phyloP scores from a whole-genome alignment of 768 basidiomycete species.

The Cytidiella melzeri region DNA sequence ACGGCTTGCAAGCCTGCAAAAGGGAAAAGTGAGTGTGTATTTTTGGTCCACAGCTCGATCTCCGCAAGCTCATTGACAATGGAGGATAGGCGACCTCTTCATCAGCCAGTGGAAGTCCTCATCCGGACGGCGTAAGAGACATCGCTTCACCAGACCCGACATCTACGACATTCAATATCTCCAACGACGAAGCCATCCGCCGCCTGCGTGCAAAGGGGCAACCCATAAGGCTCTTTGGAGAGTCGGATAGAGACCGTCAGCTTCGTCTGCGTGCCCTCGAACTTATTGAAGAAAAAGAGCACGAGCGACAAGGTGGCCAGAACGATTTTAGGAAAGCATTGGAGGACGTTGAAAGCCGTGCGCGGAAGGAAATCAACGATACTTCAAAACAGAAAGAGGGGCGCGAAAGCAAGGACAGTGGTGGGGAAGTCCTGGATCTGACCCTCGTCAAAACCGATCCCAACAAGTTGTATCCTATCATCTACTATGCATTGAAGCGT shows the following conservation, averaged over 20 bases:
- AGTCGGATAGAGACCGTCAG: constrained; percentile 90
- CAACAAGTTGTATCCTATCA: constrained; percentile 92
- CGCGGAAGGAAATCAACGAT: constrained; percentile 27
- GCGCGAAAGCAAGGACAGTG: constrained; percentile 35
- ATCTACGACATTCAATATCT: constrained; percentile 66
- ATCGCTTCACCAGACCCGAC: constrained; percentile 40
- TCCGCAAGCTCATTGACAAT: constrained; percentile 7
- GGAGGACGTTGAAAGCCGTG: constrained; percentile 75
- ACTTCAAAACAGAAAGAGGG: constrained; percentile 61
- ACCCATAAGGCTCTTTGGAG: constrained; percentile 91
- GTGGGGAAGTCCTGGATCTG: constrained; percentile 67
- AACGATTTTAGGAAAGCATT: constrained; percentile 93
- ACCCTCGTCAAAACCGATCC: constrained; percentile 82
- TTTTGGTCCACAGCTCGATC: not conserved
- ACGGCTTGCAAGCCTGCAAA: constrained; percentile 20
- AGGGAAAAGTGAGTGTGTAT: constrained; percentile 40
- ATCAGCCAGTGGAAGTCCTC: constrained; percentile 17
- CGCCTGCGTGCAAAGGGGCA: constrained; percentile 88
- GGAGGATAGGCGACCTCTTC: constrained; percentile 22
- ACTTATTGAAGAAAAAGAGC: constrained; percentile 86
- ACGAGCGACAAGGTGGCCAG: constrained; percentile 75
- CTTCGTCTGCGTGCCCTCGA: constrained; percentile 89
- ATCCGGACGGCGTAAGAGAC: constrained; percentile 16
- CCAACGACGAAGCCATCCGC: constrained; percentile 87
- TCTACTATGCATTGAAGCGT: constrained; percentile 92